These are phyloP conservation scores for Alternaria solani DNA, from an alignment of 2,329 filamentous ascomycete genomes.

Conservation along the genomic window DNA sequence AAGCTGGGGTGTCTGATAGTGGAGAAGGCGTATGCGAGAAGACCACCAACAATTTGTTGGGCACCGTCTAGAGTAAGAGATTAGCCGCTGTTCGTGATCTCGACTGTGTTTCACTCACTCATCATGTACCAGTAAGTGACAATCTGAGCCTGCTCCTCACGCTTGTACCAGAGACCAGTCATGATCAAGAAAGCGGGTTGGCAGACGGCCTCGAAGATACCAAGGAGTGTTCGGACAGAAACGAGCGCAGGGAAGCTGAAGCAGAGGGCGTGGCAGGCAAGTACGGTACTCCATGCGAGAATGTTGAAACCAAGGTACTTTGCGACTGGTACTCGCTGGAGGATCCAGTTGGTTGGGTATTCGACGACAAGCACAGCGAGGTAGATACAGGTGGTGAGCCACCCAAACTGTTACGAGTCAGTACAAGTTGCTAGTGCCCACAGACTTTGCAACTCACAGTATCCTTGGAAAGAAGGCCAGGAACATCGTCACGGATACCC, in stretches of 20 bases:
- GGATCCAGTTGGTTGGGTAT: slow-evolving; percentile 73
- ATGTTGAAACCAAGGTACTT: slow-evolving; percentile 73
- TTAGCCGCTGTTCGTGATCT: background rate
- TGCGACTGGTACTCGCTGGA: slow-evolving; percentile 70
- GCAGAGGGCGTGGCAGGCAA: slow-evolving; percentile 69
- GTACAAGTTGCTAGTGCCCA: slow-evolving; percentile 1
- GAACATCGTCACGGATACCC: slow-evolving; percentile 60
- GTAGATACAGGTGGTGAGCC: slow-evolving; percentile 79
- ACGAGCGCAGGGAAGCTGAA: slow-evolving; percentile 68
- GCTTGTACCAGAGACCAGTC: slow-evolving; percentile 74
- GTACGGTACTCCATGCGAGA: slow-evolving; percentile 67
- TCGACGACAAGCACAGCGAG: slow-evolving; percentile 75
- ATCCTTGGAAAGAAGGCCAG: slow-evolving; percentile 35
- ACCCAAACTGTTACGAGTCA: slow-evolving; percentile 63
- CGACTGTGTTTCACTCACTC: slow-evolving; percentile 51
- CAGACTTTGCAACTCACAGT: slow-evolving; percentile 29
- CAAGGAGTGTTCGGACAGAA: slow-evolving; percentile 69
- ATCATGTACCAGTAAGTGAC: slow-evolving; percentile 79
- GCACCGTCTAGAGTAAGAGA: slow-evolving; percentile 58
- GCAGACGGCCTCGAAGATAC: slow-evolving; percentile 74
- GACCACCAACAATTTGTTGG: slow-evolving; percentile 75
- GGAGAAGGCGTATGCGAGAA: slow-evolving; percentile 64
- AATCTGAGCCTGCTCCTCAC: slow-evolving; percentile 70
- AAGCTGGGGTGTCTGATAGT: slow-evolving; percentile 31
- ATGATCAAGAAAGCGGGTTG: slow-evolving; percentile 74